Base-by-base conservation (phyloP, 225 moss, liverwort and hornwort species). In the Marchantia paleacea region DNA sequence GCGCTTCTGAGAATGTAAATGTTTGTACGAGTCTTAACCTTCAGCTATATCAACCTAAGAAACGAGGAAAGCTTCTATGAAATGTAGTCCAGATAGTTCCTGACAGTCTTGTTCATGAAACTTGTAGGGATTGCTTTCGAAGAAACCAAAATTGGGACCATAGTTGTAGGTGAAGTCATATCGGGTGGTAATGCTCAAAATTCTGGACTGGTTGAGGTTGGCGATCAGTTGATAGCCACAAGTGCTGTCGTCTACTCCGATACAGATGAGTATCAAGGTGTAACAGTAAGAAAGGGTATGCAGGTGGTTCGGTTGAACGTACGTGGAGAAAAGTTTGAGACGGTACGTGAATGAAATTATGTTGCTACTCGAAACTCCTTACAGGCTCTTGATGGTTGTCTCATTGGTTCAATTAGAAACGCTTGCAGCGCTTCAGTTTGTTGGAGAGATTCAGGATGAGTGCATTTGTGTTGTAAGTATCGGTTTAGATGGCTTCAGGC, bases 281-380 rank as follows among this genome's bases (percentile, higher is more conserved):
- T 93, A 75, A 90, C 82, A 73, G 92, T 93, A 55, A 83, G 91
- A 53, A 93, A 93, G 90, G 92, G 92, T 25, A 93, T 93, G 92
- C 90, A 91, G 48, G 85, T 85, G 8, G 51, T 93, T 51, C 87
- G 92, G 25, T 85, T 93, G 52, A 90, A 85, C 58, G 92, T 91
- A 7, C 91, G 90, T 0, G 92, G 92, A 25, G 92, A 93, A 86
- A 87, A 83, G 73, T 93, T 93, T 70, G 85, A 93, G 80, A 93
- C 92, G 86, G 92, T 92, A 31, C 15, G 80, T 31, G 62, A 60
- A 0, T 72, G 51, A 24, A 50, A 1, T 6, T 19, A 7, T 12
- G 8, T 2, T 49, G 7, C 7, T 50, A 66, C 28, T 11, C 29
- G 12, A 66, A 66, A 2, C 12, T 66, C 25, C 12, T 12, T 66